phyloP scores from a whole-genome alignment of 2,329 filamentous ascomycete genomes.

The Trichophyton schoenleinii region DNA sequence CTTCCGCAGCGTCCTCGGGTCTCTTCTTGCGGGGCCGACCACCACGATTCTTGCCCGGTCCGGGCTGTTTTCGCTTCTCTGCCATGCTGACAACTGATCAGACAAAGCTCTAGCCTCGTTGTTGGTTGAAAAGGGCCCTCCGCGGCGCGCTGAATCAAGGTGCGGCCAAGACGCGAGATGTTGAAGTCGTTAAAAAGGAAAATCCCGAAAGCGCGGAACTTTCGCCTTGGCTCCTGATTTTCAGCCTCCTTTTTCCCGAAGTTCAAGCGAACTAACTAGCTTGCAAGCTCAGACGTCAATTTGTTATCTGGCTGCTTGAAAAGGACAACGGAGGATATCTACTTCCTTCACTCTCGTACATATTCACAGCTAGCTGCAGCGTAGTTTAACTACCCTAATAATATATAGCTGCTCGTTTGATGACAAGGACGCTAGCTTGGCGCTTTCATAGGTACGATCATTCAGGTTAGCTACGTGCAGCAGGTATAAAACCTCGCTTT shows the following conservation, averaged over 20 bases:
- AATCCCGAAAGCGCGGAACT: conserved; percentile 2
- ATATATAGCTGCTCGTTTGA: too few relatives aligned
- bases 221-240: background rate
- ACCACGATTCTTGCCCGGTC: conserved; percentile 32
- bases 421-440: too few relatives aligned
- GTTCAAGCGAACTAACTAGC: background rate
- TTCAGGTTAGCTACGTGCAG: too few relatives aligned
- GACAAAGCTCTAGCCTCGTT: background rate
- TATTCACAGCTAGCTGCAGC: too few relatives aligned
- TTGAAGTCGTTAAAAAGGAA: background rate
- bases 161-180: background rate
- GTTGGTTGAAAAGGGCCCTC: background rate
- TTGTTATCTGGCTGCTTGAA: background rate
- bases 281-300: background rate
- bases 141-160: background rate
- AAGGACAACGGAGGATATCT: too few relatives aligned
- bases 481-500: too few relatives aligned
- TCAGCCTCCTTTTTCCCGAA: background rate
- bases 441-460: too few relatives aligned
- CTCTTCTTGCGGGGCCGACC: conserved; percentile 30
- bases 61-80: conserved; percentile 33
- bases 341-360: too few relatives aligned
- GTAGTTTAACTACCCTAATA: too few relatives aligned
- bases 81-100: conserved; percentile 20
- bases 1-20: conserved; percentile 27